Evolutionary conservation across 1,139 yeast species (phyloP).

Genomic region (Diutina scorzettiae): DNA sequence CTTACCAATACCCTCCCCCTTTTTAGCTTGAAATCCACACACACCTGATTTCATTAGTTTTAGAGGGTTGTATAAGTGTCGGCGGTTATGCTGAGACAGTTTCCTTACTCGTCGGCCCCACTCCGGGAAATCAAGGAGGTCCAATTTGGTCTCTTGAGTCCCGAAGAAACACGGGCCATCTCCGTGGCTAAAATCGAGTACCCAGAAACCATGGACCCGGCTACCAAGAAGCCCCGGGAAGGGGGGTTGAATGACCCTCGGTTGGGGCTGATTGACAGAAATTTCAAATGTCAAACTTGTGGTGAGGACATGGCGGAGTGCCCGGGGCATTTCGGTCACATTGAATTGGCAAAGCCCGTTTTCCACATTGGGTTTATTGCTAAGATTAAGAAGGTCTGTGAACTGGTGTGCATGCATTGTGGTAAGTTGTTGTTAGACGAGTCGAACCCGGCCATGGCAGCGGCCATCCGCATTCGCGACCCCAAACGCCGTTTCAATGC

Average conservation of each 20-base stretch:
- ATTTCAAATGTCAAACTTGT: conserved; percentile 96
- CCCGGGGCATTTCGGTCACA: conserved; percentile 99
- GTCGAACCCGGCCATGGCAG: conserved; percentile 74
- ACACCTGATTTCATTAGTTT: not conserved
- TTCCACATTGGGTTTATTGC: conserved; percentile 94
- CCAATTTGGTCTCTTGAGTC: conserved; percentile 95
- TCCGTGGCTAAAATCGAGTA: conserved; percentile 95
- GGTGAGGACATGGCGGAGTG: conserved; percentile 99
- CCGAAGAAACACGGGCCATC: conserved; percentile 94
- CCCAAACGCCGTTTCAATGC: conserved; percentile 95
- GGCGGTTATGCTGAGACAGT: conserved; percentile 19
- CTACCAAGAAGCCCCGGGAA: conserved; percentile 87
- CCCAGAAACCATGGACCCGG: conserved; percentile 98
- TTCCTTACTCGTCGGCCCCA: conserved; percentile 96
- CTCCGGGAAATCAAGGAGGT: conserved; percentile 93
- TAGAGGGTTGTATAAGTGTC: conserved; percentile 3
- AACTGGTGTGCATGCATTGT: conserved; percentile 97
- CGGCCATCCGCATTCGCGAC: conserved; percentile 80
- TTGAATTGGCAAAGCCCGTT: conserved; percentile 95
- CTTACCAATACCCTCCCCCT: not conserved
- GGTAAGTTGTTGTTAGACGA: conserved; percentile 89
- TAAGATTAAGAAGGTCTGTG: conserved; percentile 89
- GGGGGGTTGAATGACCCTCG: conserved; percentile 97
- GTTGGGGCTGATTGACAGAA: conserved; percentile 92
- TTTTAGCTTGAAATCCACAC: not conserved